A percentile compares a stretch with the other conserved stretches of the same genome.
Evolutionary conservation across 805 yeast species (phyloP).

Genomic region (Debaryomyces castellii): DNA sequence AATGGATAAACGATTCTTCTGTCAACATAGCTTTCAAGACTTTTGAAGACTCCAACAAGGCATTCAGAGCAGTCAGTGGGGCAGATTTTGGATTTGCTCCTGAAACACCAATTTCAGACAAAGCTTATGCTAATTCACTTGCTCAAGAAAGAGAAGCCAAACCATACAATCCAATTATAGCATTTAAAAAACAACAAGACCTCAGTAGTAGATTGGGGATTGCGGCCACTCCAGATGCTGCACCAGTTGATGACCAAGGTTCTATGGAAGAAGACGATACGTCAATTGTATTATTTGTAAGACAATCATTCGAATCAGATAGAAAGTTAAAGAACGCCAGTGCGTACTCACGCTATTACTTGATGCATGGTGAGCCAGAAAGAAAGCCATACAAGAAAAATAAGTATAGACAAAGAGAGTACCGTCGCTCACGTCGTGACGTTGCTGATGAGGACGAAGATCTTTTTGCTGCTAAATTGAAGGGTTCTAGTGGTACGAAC

Average conservation of each 20-base stretch:
- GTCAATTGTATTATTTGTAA: constrained; percentile 35
- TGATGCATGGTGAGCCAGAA: constrained; percentile 72
- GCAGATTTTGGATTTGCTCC: constrained; percentile 10
- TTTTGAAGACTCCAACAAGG: constrained; percentile 38
- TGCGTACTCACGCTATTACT: constrained; percentile 60
- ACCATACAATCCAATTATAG: constrained; percentile 36
- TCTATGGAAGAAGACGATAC: constrained; percentile 42
- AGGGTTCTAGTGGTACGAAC: constrained; percentile 4
- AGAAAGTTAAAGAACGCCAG: constrained; percentile 57
- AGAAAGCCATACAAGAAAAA: constrained; percentile 25
- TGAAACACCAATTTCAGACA: constrained; percentile 8
- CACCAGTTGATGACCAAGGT: constrained; percentile 6
- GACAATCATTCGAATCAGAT: constrained; percentile 56
- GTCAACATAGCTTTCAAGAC: constrained; percentile 55
- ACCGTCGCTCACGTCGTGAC: constrained; percentile 10
- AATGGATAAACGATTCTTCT: constrained; percentile 68
- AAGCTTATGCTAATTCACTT: constrained; percentile 19
- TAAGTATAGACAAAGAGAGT: constrained; percentile 12
- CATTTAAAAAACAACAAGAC: constrained; percentile 30
- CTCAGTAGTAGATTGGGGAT: constrained; percentile 29
- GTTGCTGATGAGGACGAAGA: constrained; percentile 27
- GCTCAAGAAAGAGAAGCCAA: constrained; percentile 41
- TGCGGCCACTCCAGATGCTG: constrained; percentile 12
- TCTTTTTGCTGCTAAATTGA: constrained; percentile 31
- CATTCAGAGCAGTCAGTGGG: constrained; percentile 34